Conservation (phyloP, 768 basidiomycete genomes). For the Calvatia gigantea region DNA sequence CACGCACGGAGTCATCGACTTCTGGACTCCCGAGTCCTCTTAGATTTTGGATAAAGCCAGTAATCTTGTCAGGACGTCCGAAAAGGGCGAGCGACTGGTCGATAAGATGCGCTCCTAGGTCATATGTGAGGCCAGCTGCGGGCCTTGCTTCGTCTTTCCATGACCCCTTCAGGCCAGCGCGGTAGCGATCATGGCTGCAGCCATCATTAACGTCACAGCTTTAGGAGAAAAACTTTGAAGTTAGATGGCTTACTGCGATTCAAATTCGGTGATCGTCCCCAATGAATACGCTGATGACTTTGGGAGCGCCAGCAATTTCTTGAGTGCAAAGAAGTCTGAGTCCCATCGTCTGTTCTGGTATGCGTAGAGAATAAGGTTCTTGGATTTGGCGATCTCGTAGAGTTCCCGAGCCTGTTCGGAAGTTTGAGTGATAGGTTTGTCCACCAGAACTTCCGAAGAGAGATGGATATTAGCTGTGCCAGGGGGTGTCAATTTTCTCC, state of each 20-base stretch:
- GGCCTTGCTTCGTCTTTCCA: slow-evolving; percentile 77
- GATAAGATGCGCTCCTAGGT: slow-evolving; percentile 78
- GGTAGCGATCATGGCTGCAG: slow-evolving; percentile 71
- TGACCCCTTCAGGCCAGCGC: slow-evolving; percentile 56
- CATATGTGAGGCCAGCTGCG: slow-evolving; percentile 66
- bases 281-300: slow-evolving; percentile 48
- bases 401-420: slow-evolving; percentile 57
- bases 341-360: slow-evolving; percentile 81
- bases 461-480: background rate
- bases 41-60: slow-evolving; percentile 67
- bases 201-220: background rate
- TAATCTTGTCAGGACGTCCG: slow-evolving; percentile 66
- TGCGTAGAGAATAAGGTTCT: slow-evolving; percentile 61
- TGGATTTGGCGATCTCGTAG: slow-evolving; percentile 51
- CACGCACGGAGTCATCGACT: slow-evolving; percentile 65
- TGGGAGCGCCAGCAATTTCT: slow-evolving; percentile 53
- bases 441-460: slow-evolving; percentile 57
- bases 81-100: slow-evolving; percentile 77
- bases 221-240: background rate
- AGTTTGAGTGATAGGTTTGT: slow-evolving; percentile 73
- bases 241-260: slow-evolving; percentile 56
- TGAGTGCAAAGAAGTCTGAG: slow-evolving; percentile 70
- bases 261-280: slow-evolving; percentile 66
- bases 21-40: slow-evolving; percentile 61
- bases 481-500: background rate